Evolutionary conservation across 2,329 filamentous ascomycete species (phyloP).

Genomic region (Cladosporium cucumerinum): DNA sequence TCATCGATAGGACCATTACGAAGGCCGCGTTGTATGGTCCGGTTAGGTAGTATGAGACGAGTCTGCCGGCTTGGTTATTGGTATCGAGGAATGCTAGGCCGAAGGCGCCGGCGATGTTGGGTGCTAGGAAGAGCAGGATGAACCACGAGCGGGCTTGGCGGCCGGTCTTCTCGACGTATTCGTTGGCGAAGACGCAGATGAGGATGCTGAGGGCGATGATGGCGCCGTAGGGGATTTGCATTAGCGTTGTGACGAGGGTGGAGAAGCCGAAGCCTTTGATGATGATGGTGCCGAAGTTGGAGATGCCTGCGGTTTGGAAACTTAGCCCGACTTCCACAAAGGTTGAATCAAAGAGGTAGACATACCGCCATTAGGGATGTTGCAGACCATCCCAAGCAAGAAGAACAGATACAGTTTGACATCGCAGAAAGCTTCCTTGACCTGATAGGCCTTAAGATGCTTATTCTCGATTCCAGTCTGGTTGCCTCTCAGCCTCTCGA

Average conservation of each 20-base stretch:
- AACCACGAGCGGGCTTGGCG: constrained; percentile 43
- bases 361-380: constrained; percentile 56
- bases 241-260: constrained; percentile 55
- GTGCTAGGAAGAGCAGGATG: constrained; percentile 55
- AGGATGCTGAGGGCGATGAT: constrained; percentile 57
- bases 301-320: constrained; percentile 43
- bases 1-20: constrained; percentile 49
- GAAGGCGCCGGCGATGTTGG: constrained; percentile 57
- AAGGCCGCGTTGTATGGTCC: constrained; percentile 52
- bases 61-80: constrained; percentile 50
- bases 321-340: not conserved
- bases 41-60: constrained; percentile 59
- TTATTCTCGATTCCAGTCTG: constrained; percentile 57
- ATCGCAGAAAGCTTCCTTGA: constrained; percentile 55
- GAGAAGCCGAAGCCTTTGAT: constrained; percentile 57
- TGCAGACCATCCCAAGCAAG: constrained; percentile 49
- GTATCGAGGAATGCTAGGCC: constrained; percentile 54
- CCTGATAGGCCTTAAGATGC: constrained; percentile 53
- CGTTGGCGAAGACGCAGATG: constrained; percentile 47
- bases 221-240: constrained; percentile 60
- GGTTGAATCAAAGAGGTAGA: constrained; percentile 27
- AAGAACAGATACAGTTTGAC: constrained; percentile 60
- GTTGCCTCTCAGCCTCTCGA: constrained; percentile 54
- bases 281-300: constrained; percentile 58
- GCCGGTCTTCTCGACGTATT: constrained; percentile 18